Conservation (phyloP, 1,284 basidiomycete genomes). For the Fomitopsis schrenkii region DNA sequence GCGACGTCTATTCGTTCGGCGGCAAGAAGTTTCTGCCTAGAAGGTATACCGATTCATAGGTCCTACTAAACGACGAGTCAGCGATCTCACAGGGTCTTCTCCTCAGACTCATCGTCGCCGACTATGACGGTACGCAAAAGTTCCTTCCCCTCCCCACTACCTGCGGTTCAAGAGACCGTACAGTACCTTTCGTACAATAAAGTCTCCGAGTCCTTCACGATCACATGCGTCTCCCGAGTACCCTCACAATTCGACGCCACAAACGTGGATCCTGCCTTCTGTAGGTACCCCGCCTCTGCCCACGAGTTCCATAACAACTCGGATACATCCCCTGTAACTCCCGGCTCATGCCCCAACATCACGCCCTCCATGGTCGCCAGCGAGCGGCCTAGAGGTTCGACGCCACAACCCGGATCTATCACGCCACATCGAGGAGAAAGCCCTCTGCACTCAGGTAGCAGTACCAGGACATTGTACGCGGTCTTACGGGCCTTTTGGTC, state of each 20-base stretch:
- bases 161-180: not conserved
- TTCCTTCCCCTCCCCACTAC: not conserved
- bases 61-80: no score
- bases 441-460: not conserved
- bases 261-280: not conserved
- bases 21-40: no score
- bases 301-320: no score
- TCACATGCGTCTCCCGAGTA: not conserved
- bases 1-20: not conserved
- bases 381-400: no score
- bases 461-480: not conserved
- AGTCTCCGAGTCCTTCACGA: not conserved
- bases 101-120: no score
- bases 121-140: not conserved
- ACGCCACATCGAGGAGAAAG: no score
- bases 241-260: not conserved
- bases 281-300: not conserved
- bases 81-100: no score
- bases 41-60: no score
- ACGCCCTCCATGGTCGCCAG: no score
- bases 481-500: not conserved
- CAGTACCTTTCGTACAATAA: not conserved
- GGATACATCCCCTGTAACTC: no score
- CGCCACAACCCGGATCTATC: no score
- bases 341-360: no score